Evolutionary conservation across 805 yeast genomes (phyloP).

Genomic region (Kazachstania martiniae): DNA sequence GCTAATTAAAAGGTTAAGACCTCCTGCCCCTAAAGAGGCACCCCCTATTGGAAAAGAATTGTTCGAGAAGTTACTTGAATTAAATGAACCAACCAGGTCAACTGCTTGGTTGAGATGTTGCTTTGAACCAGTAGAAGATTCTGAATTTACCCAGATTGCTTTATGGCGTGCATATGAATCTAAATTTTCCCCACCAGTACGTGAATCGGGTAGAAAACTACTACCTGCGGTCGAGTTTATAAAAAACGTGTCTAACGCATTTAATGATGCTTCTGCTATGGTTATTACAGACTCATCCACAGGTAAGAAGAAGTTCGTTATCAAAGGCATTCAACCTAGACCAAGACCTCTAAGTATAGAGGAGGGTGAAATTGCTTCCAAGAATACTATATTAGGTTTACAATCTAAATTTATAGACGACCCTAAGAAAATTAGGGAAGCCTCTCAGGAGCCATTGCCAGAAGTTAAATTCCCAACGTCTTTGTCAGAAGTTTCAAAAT

Average conservation of each 20-base stretch:
- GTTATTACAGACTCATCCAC: slow-evolving; percentile 59
- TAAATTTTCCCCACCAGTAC: slow-evolving; percentile 57
- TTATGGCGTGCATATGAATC: slow-evolving; percentile 92
- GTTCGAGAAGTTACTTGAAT: slow-evolving; percentile 45
- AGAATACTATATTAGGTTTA: slow-evolving; percentile 3
- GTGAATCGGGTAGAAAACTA: slow-evolving; percentile 44
- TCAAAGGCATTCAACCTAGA: slow-evolving; percentile 90
- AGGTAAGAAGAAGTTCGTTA: slow-evolving; percentile 71
- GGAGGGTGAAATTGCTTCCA: slow-evolving; percentile 33
- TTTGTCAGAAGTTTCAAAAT: slow-evolving; percentile 26
- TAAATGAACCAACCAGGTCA: slow-evolving; percentile 84
- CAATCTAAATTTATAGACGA: slow-evolving; percentile 16
- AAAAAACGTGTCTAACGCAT: slow-evolving; percentile 84
- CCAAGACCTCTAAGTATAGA: slow-evolving; percentile 39
- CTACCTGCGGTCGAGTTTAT: slow-evolving; percentile 95
- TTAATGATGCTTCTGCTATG: slow-evolving; percentile 85
- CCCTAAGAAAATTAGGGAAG: slow-evolving; percentile 9
- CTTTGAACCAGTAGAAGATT: slow-evolving; percentile 64
- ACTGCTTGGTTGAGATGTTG: slow-evolving; percentile 91
- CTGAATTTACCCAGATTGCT: slow-evolving; percentile 90
- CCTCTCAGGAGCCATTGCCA: slow-evolving; percentile 20
- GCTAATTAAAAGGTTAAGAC: slow-evolving; percentile 48
- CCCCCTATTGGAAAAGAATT: slow-evolving; percentile 49
- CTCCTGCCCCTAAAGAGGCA: slow-evolving; percentile 52
- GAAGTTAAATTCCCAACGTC: slow-evolving; percentile 18